Evolutionary conservation across 257 asterid species (phyloP), one percentile per base, ranked within the genome.

Genomic region (Scutellaria barbata): DNA sequence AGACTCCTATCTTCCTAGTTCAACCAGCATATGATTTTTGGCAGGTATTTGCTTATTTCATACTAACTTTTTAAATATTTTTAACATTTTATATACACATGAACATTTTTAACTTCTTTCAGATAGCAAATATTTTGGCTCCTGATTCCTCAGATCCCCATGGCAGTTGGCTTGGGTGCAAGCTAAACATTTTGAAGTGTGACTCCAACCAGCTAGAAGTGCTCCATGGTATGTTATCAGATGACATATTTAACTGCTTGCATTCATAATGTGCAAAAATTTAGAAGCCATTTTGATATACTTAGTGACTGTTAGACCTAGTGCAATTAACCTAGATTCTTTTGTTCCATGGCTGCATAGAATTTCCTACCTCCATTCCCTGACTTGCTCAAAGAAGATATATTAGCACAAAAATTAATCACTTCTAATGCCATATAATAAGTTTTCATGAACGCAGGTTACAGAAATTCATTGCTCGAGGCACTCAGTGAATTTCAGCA

Each of bases 21-120:
- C 86, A 93, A 73, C 94, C 98, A 33, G 87, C 95, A 48, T 93
- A 90, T 85, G 98, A 93, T 69, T 88, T 81, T 87, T 90, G 98
- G 98, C 98, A 93, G 93, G 98, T 87, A 81, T 57, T 58, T 62
- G 66, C 59, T 72, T 3, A 10, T 68, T 52, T 77, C 54, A 52
- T 58, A 18, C 46, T 30, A 66, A 41, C 40, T 61, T 51, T 63
- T 41, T 25, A 0, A 42, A 13, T 25, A 25, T 39, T 25, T 35
- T 70, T 72, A 55, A 51, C 66, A 55, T 50, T 54, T 42, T 43
- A 30, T 39, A 47, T 41, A 10, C 10, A 42, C 66, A 59, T 22
- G 25, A 41, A 58, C 33, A 22, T 59, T 45, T 16, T 45, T 14
- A 48, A 39, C 8, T 39, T 68, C n/a, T 35, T 73, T 79, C 89